Evolutionary conservation across 345 rosid species (phyloP).

Genomic region (Sisymbrium altissimum): DNA sequence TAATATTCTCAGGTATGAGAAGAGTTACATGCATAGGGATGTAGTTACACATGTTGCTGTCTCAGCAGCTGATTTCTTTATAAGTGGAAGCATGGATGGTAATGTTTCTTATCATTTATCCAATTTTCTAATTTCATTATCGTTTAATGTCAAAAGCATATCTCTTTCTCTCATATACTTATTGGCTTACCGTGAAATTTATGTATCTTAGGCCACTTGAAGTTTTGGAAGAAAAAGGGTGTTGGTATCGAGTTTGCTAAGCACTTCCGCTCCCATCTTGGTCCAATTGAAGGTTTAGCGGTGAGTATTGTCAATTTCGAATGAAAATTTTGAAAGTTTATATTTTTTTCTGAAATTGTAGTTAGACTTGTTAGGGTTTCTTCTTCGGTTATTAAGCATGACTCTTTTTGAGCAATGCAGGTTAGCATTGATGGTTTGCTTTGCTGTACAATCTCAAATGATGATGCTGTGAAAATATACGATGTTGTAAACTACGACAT

Average conservation of each 20-base stretch:
- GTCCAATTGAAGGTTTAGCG: constrained; percentile 92
- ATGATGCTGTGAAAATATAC: constrained; percentile 81
- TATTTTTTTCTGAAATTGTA: too few relatives aligned
- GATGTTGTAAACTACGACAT: constrained; percentile 96
- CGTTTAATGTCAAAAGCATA: too few relatives aligned
- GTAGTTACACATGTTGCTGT: constrained; percentile 92
- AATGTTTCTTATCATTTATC: constrained; percentile 10
- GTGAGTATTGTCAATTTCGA: too few relatives aligned
- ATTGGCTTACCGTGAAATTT: too few relatives aligned
- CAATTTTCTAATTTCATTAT: too few relatives aligned
- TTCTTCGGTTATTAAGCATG: constrained; percentile 49
- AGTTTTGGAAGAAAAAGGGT: constrained; percentile 95
- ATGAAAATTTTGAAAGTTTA: too few relatives aligned
- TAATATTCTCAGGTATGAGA: constrained; percentile 87
- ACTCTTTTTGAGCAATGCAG: constrained; percentile 75
- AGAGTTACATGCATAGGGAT: constrained; percentile 98
- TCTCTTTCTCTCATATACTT: too few relatives aligned
- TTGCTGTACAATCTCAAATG: constrained; percentile 91
- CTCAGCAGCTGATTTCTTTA: constrained; percentile 85
- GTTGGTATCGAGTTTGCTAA: constrained; percentile 92
- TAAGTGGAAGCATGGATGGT: constrained; percentile 94
- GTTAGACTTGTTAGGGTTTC: neutral
- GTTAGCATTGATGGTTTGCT: constrained; percentile 89
- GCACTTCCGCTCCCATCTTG: constrained; percentile 92
- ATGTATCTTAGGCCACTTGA: constrained; percentile 73